These are phyloP conservation scores for Monosporozyma servazzii DNA, from an alignment of 805 yeast genomes.

Conservation along the genomic window DNA sequence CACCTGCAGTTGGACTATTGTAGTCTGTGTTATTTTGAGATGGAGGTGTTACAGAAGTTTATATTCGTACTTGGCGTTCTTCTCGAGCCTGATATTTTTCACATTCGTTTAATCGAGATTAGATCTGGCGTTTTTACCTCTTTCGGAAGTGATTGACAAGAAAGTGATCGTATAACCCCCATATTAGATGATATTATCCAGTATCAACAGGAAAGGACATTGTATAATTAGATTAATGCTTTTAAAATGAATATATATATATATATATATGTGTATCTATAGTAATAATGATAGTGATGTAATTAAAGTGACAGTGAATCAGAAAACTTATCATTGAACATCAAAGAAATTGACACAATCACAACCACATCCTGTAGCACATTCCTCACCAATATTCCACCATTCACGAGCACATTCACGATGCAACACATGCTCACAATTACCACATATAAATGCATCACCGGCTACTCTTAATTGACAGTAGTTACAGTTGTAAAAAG, in stretches of 20 bases:
- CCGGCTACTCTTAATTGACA: conserved; percentile 57
- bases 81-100: background rate
- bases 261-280: background rate
- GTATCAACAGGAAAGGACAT: background rate
- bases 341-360: conserved; percentile 39
- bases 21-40: background rate
- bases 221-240: background rate
- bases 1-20: background rate
- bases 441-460: conserved; percentile 55
- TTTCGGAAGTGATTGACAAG: background rate
- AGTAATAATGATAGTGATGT: background rate
- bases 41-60: background rate
- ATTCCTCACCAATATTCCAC: conserved; percentile 56
- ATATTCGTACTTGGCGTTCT: background rate
- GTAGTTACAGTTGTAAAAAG: conserved; percentile 44
- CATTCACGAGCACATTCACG: conserved; percentile 69
- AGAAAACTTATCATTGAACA: conserved; percentile 2
- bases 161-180: background rate
- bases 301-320: background rate
- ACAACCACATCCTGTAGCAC: conserved; percentile 87
- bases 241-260: background rate
- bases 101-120: background rate
- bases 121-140: background rate
- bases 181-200: background rate
- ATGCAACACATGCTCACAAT: conserved; percentile 75